Base-by-base conservation (phyloP, 1,284 basidiomycete genomes). In the Quambalaria eucalypti region DNA sequence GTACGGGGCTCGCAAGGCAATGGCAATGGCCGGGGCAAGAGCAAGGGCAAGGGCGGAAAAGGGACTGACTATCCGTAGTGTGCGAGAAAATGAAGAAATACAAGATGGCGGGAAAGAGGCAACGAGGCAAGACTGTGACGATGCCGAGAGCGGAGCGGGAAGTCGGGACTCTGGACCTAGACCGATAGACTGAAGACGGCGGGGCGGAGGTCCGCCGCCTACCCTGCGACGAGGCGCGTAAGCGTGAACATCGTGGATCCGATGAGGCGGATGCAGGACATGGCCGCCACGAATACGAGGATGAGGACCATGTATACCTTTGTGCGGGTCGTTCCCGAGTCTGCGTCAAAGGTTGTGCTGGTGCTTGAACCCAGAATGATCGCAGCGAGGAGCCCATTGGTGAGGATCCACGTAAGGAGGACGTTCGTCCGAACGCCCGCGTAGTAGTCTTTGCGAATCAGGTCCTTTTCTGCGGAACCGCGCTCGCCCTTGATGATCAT, bases 391-490 rank as follows among this genome's bases (percentile, higher is more conserved):
- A 72, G 53, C 31, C 64, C 69, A 73, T 92, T 91, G 26, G 87
- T 85, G 54, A 92, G 73, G 2, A 88, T 84, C 85, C 90, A 93
- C 2, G 83, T 81, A 49, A 97, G 79, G 42, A 97, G 78, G 23
- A 91, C 88, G 77, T 92, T 93, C 10, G 90, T 95, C 56, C 90
- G 80, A 64, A 95, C 87, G 73, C 87, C 88, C 0, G 68, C 73
- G 56, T 78, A 78, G 61, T 76, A 78, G 54, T 78, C 77, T 60
- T 62, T 70, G 65, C 66, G 72, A 33, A 51, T 46, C 0, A 56
- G 56, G 2, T 57, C 62, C 51, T 76, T 74, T 54, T 76, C 71
- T 26, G 73, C 71, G 42, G 59, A 51, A 39, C 55, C 62, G 9
- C 68, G 65, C 10, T 72, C 64, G 33, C 74, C 72, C 19, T 73